Percentiles rank a stretch among this genome's conserved stretches.
Conservation (phyloP, 2,329 filamentous ascomycete genomes). For the Epichloe baconii region DNA sequence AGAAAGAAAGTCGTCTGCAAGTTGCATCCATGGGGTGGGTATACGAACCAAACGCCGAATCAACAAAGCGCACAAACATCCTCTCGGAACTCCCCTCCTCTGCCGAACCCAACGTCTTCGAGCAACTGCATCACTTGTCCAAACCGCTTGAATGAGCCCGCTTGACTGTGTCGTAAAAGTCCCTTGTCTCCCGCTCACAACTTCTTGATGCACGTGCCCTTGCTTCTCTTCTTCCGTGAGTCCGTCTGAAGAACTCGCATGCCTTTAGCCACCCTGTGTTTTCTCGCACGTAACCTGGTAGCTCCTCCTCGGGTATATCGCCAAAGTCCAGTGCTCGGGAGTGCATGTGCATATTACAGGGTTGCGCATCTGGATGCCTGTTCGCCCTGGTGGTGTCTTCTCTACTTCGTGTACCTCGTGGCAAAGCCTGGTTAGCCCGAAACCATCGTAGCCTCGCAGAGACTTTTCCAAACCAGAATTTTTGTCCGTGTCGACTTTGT, state of each 20-base stretch:
- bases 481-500: conserved; percentile 31
- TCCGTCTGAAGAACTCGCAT: conserved; percentile 23
- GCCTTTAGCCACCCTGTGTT: conserved; percentile 34
- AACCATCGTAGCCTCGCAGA: conserved; percentile 24
- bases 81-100: neutral
- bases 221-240: neutral
- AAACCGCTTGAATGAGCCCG: neutral
- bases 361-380: conserved; percentile 14
- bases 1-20: neutral
- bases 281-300: conserved; percentile 31
- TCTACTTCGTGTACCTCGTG: conserved; percentile 3
- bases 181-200: conserved; percentile 12
- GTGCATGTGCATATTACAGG: conserved; percentile 12
- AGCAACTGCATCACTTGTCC: neutral
- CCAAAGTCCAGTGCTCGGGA: conserved; percentile 22
- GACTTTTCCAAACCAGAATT: conserved; percentile 36
- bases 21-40: neutral
- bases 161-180: conserved; percentile 10
- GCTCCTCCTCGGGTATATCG: conserved; percentile 23
- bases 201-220: conserved; percentile 7
- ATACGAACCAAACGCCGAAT: conserved; percentile 1
- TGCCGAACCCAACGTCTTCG: neutral
- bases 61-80: neutral
- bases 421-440: conserved; percentile 9
- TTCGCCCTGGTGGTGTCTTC: conserved; percentile 3